A percentile compares a stretch with the other conserved stretches of the same genome.
Conservation (phyloP, 768 basidiomycete genomes). For the Suillus lakei region DNA sequence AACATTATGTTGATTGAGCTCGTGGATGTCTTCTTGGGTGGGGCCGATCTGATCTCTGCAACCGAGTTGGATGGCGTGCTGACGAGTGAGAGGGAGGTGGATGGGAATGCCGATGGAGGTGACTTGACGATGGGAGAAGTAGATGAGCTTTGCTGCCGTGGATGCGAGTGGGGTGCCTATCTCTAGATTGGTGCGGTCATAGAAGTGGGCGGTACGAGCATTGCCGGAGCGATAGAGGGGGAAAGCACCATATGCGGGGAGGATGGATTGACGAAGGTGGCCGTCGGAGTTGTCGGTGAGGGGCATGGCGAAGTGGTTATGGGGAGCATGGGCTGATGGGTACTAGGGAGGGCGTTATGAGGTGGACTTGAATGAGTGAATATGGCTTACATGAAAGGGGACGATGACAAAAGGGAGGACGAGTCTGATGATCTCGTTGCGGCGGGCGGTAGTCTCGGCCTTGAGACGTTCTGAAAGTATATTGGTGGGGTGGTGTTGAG, state of each 20-base stretch:
- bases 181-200: slow-evolving; percentile 33
- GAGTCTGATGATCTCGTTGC: slow-evolving; percentile 33
- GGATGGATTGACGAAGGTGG: slow-evolving; percentile 27
- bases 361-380: neutral
- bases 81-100: slow-evolving; percentile 37
- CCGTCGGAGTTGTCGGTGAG: slow-evolving; percentile 32
- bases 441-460: slow-evolving; percentile 31
- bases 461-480: slow-evolving; percentile 31
- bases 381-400: slow-evolving; percentile 49
- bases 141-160: slow-evolving; percentile 65
- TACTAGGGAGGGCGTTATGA: slow-evolving; percentile 44
- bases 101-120: slow-evolving; percentile 48
- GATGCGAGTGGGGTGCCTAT: slow-evolving; percentile 50
- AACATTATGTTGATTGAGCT: slow-evolving; percentile 52
- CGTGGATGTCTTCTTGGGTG: slow-evolving; percentile 63
- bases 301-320: slow-evolving; percentile 63
- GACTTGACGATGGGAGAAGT: slow-evolving; percentile 60
- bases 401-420: slow-evolving; percentile 53
- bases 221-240: slow-evolving; percentile 47
- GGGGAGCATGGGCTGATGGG: slow-evolving; percentile 60
- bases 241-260: slow-evolving; percentile 49
- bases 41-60: slow-evolving; percentile 38
- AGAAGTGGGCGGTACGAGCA: slow-evolving; percentile 35
- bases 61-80: slow-evolving; percentile 30
- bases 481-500: slow-evolving; percentile 18